Conservation (phyloP, 192 early-diverging fungal species). For the Dimargaris verticillata region DNA sequence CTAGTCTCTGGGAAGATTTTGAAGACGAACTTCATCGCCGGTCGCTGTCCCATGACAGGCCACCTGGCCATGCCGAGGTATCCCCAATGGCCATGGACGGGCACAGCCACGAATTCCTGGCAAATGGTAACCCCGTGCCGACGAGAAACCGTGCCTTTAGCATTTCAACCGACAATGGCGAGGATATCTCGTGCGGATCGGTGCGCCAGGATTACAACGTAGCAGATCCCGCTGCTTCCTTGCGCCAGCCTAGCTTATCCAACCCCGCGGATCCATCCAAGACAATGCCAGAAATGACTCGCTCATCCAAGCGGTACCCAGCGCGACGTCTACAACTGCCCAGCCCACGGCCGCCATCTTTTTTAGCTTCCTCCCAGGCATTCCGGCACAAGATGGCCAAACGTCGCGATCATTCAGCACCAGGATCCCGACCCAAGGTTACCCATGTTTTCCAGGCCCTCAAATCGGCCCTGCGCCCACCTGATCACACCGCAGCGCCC, state of each 20-base stretch:
- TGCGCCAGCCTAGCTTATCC: too few species aligned
- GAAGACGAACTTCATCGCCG: constrained; percentile 11
- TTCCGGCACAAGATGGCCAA: too few species aligned
- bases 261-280: not conserved
- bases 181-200: not conserved
- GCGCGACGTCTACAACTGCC: too few species aligned
- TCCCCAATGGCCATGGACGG: not conserved
- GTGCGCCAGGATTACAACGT: not conserved
- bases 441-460: constrained; percentile 5
- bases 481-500: not conserved
- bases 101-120: not conserved
- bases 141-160: not conserved
- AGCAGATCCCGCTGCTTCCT: not conserved
- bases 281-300: not conserved
- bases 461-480: constrained; percentile 5
- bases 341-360: not conserved
- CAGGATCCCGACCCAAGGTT: too few species aligned
- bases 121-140: not conserved
- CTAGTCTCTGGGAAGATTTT: constrained; percentile 10
- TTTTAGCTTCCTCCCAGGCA: not conserved
- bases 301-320: not conserved
- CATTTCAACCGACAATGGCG: not conserved
- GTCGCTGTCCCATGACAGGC: not conserved
- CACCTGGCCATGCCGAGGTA: not conserved
- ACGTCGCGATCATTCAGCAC: too few species aligned